These are phyloP conservation scores for Fusarium multiceps DNA, from an alignment of 2,329 filamentous ascomycete species.

Conservation along the genomic window DNA sequence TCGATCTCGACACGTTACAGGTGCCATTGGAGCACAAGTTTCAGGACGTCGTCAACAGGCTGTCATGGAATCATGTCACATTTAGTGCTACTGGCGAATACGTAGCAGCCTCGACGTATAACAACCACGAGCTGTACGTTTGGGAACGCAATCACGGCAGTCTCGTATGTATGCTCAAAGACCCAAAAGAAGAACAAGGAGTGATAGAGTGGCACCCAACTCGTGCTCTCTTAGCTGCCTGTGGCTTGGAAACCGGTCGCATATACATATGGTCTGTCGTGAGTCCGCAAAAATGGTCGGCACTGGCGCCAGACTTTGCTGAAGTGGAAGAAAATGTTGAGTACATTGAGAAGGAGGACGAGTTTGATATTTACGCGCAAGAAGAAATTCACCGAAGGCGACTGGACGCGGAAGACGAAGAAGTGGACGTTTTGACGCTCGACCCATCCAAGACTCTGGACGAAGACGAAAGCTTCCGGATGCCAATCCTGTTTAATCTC, in stretches of 20 bases:
- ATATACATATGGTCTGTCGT: constrained; percentile 98
- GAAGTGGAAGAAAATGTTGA: constrained; percentile 99
- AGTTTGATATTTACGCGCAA: constrained; percentile 96
- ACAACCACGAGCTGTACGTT: constrained; percentile 98
- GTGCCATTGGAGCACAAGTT: constrained; percentile 97
- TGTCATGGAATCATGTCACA: constrained; percentile 97
- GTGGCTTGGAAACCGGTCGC: constrained; percentile 89
- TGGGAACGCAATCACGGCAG: constrained; percentile 96
- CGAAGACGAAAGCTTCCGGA: constrained; percentile 76
- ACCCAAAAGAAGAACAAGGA: constrained; percentile 94
- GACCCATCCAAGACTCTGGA: constrained; percentile 73
- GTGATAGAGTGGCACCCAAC: constrained; percentile 98
- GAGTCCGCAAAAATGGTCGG: constrained; percentile 96
- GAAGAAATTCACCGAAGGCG: constrained; percentile 94
- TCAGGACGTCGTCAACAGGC: constrained; percentile 93
- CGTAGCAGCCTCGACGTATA: constrained; percentile 94
- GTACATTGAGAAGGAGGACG: constrained; percentile 94
- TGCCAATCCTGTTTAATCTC: constrained; percentile 93
- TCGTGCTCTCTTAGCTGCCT: constrained; percentile 87
- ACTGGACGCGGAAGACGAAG: constrained; percentile 91
- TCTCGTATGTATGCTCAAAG: constrained; percentile 95
- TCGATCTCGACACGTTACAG: constrained; percentile 87
- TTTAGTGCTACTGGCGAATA: constrained; percentile 96
- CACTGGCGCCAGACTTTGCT: constrained; percentile 93
- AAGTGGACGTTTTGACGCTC: constrained; percentile 87